phyloP scores from a whole-genome alignment of 164 flowering plant species.

The Berberis vulgaris region DNA sequence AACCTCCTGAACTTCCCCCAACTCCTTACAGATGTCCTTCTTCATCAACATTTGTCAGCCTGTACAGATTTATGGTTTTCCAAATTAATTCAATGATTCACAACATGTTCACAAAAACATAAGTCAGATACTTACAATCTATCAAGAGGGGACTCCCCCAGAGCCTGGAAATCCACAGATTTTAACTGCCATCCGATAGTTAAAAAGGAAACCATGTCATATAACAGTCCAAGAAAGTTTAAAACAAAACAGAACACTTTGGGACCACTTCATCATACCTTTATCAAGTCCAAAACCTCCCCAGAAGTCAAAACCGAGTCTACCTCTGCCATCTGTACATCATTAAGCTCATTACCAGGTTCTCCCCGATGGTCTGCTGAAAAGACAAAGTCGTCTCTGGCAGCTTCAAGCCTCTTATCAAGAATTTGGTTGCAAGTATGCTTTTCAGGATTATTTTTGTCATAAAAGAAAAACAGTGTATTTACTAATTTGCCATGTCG shows the following conservation, averaged over 20 bases:
- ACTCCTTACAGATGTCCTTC: constrained; percentile 83
- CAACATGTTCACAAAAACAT: constrained; percentile 5
- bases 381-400: constrained; percentile 85
- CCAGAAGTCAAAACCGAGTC: constrained; percentile 97
- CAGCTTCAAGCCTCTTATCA: constrained; percentile 93
- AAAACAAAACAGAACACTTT: not conserved
- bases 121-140: constrained; percentile 43
- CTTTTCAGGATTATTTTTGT: no score
- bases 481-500: no score
- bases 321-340: constrained; percentile 51
- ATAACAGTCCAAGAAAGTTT: not conserved
- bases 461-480: no score
- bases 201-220: not conserved
- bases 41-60: constrained; percentile 75
- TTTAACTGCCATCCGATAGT: constrained; percentile 39
- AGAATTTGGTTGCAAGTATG: no score
- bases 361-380: constrained; percentile 36
- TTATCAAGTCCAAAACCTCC: constrained; percentile 81
- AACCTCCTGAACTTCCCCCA: constrained; percentile 93
- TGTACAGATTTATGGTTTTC: constrained; percentile 14
- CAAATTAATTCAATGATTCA: not conserved
- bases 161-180: constrained; percentile 51
- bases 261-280: constrained; percentile 33
- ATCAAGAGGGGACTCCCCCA: constrained; percentile 81
- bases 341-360: constrained; percentile 13